These are phyloP conservation scores for Fusarium veterinarium DNA, from an alignment of 2,329 filamentous ascomycete species.

Conservation along the genomic window DNA sequence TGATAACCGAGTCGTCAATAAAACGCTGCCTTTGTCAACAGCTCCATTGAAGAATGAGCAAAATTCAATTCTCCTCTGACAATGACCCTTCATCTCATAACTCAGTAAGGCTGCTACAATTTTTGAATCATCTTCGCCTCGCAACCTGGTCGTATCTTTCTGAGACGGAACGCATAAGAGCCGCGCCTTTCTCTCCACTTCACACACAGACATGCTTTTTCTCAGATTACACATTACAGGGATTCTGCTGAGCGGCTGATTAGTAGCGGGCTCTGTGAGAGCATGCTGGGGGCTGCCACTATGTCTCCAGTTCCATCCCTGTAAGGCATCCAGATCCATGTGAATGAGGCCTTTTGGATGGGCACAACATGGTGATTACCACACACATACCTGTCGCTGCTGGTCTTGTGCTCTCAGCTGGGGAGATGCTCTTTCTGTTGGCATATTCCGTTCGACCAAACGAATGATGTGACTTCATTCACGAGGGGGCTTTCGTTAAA, in stretches of 20 bases:
- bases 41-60: not conserved
- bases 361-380: not conserved
- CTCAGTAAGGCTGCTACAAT: not conserved
- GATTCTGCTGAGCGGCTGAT: slow-evolving; percentile 39
- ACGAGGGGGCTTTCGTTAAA: slow-evolving; percentile 2
- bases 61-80: not conserved
- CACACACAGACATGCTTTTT: slow-evolving; percentile 27
- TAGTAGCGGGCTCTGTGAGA: slow-evolving; percentile 28
- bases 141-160: slow-evolving; percentile 12
- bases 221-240: slow-evolving; percentile 32
- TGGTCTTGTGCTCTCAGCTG: not conserved
- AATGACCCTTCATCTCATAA: not conserved
- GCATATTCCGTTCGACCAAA: not conserved
- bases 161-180: slow-evolving; percentile 33
- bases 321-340: slow-evolving; percentile 11
- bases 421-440: not conserved
- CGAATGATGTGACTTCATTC: not conserved
- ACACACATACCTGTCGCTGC: not conserved
- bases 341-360: slow-evolving; percentile 3
- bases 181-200: slow-evolving; percentile 28
- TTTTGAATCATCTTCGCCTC: slow-evolving; percentile 14
- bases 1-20: not conserved
- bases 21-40: not conserved
- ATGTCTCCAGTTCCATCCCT: slow-evolving; percentile 14
- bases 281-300: slow-evolving; percentile 4